phyloP scores from a whole-genome alignment of 2,329 filamentous ascomycete genomes.

The Graphilbum fragrans region DNA sequence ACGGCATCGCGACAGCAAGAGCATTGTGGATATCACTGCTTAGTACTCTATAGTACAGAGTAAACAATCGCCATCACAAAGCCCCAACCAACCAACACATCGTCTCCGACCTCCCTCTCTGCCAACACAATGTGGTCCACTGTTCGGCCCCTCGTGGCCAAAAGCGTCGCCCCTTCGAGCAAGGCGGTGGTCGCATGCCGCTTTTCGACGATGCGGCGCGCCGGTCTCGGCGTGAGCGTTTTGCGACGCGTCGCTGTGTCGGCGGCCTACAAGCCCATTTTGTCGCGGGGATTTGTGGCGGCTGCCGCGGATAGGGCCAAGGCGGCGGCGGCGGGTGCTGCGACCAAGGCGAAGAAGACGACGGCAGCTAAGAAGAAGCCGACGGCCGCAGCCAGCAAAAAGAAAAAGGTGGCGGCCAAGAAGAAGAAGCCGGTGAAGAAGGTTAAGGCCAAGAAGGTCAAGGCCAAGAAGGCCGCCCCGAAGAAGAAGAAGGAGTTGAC shows the following conservation, averaged over 20 bases:
- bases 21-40: no score
- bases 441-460: slow-evolving; percentile 11
- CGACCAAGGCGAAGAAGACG: slow-evolving; percentile 6
- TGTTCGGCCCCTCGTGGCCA: slow-evolving; percentile 6
- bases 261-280: background rate
- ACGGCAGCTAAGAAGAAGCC: slow-evolving; percentile 10
- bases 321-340: slow-evolving; percentile 14
- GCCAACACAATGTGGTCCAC: slow-evolving; percentile 8
- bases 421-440: slow-evolving; percentile 10
- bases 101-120: no score
- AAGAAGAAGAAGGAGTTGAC: slow-evolving; percentile 20
- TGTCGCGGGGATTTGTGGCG: slow-evolving; percentile 4
- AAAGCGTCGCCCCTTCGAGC: slow-evolving; percentile 1
- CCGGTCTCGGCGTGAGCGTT: slow-evolving; percentile 8
- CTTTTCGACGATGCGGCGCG: background rate
- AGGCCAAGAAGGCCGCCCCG: slow-evolving; percentile 10
- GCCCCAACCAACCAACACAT: no score
- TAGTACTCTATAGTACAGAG: no score
- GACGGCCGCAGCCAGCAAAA: background rate
- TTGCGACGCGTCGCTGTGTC: background rate
- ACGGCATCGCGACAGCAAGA: no score
- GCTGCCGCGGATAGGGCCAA: slow-evolving; percentile 10
- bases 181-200: background rate
- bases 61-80: no score
- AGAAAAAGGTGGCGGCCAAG: slow-evolving; percentile 13